Evolutionary conservation across 2,329 filamentous ascomycete genomes (phyloP), one percentile per base, ranked within the genome.

Genomic region (Plectosphaerella cucumerina): DNA sequence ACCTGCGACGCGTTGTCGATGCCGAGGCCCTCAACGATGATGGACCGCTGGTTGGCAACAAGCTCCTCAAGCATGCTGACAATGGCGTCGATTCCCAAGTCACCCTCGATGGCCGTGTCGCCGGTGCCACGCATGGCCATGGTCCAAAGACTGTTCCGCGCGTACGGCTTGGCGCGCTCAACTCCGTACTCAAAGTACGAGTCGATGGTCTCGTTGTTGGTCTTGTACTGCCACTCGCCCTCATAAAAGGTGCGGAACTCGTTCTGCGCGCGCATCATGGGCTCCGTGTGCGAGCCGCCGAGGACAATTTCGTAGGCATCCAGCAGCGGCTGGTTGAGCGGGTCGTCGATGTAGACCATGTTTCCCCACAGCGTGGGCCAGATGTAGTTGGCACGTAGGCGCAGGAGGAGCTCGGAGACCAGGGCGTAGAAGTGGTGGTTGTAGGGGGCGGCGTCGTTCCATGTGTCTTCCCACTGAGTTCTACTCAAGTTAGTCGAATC

Each of bases 221-320:
- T 79, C 50, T 84, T 78, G 72, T 86, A 90, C 22, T 82, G 77
- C 86, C 87, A 90, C 0, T 76, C 72, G 0, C 85, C 86, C 42
- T 81, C 68, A 52, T 75, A 80, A 44, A 77, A 78, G 0, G 65
- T 72, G 33, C 65, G 62, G 46, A 80, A 82, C 65, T 83, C 80
- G 55, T 81, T 82, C 48, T 80, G 76, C 0, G 79, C 78, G 10
- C 79, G 72, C 75, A 79, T 78, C 78, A 90, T 81, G 2, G 87
- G 87, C 65, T 90, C 87, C 1, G 82, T 89, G 65, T 90, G 87
- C 10, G 82, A 87, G 8, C 83, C 86, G 3, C 85, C 85, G 62
- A 90, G 81, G 1, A 90, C 85, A 51, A 90, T 81, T 39, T 84
- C 86, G 62, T 83, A 90, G n/a, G 85, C 85, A 58, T 90, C 84